Conservation (phyloP, 352 stramenopile genomes). For the Phytopythium mirpurense region DNA sequence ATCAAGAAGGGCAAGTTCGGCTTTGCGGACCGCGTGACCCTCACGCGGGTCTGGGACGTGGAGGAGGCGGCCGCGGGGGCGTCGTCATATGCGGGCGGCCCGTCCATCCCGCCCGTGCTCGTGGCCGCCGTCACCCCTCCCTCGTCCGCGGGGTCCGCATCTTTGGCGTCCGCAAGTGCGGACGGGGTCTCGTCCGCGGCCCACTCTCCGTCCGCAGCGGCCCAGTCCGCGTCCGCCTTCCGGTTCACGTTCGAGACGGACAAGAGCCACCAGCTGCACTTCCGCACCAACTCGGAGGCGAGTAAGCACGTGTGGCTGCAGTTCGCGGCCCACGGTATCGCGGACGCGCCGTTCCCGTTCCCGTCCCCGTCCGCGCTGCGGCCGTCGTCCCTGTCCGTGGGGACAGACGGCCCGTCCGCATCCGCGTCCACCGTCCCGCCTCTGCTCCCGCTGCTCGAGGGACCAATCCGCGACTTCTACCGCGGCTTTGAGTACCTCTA, state of each 20-base stretch:
- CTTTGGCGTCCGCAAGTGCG: conserved; percentile 2
- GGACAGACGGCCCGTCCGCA: conserved; percentile 12
- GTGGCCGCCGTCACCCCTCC: conserved; percentile 9
- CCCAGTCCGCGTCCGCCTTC: conserved; percentile 45
- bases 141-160: neutral
- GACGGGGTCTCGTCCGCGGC: conserved; percentile 2
- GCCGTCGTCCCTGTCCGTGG: conserved; percentile 23
- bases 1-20: conserved; percentile 88
- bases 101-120: conserved; percentile 12
- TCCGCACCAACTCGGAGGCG: conserved; percentile 79
- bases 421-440: neutral
- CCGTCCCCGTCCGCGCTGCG: conserved; percentile 20
- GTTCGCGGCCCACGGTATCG: conserved; percentile 56
- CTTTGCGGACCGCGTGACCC: conserved; percentile 73
- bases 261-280: conserved; percentile 82
- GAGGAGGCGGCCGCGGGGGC: conserved; percentile 28
- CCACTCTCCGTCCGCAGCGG: conserved; percentile 1
- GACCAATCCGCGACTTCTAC: conserved; percentile 61
- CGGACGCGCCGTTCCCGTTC: conserved; percentile 53
- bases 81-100: no score
- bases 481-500: conserved; percentile 70
- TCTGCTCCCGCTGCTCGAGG: conserved; percentile 2
- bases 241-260: conserved; percentile 79
- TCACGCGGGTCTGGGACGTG: conserved; percentile 71
- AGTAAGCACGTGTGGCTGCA: conserved; percentile 82